Conservation (phyloP, 2,329 filamentous ascomycete genomes). For the Epichloe glyceriae region DNA sequence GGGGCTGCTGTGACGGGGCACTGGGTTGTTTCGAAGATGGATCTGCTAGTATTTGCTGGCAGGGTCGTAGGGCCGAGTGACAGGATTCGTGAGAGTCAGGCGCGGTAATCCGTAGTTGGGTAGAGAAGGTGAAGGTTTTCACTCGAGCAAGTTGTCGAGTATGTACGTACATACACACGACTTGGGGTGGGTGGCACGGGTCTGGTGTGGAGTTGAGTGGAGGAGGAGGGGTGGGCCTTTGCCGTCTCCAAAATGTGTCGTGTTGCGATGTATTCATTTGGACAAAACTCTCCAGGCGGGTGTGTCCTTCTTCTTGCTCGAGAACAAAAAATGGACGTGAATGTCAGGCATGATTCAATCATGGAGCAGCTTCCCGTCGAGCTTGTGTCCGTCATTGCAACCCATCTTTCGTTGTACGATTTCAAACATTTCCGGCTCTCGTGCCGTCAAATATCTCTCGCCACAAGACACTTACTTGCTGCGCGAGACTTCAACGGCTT, state of each 20-base stretch:
- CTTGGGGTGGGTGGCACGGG: no score
- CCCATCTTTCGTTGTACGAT: constrained; percentile 24
- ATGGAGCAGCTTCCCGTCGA: constrained; percentile 21
- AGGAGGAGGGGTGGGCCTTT: not conserved
- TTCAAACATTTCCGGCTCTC: constrained; percentile 28
- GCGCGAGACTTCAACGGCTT: constrained; percentile 27
- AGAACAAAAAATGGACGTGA: not conserved
- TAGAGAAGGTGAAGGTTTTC: no score
- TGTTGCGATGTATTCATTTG: no score
- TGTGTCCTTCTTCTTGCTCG: not conserved
- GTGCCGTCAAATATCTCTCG: constrained; percentile 24
- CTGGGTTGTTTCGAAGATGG: no score
- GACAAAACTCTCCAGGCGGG: not conserved
- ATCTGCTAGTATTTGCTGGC: not conserved
- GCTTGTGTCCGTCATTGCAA: constrained; percentile 29
- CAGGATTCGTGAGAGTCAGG: not conserved
- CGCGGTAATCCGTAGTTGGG: not conserved
- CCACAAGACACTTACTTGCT: constrained; percentile 31
- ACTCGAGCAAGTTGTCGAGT: no score
- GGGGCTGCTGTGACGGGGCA: no score
- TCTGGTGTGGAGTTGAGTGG: no score
- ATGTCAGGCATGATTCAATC: not conserved
- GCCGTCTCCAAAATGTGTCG: no score
- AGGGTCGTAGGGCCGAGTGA: not conserved
- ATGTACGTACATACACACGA: no score